These are phyloP conservation scores for Liquidambar formosana DNA, from an alignment of 164 flowering plant species.

Conservation along the genomic window DNA sequence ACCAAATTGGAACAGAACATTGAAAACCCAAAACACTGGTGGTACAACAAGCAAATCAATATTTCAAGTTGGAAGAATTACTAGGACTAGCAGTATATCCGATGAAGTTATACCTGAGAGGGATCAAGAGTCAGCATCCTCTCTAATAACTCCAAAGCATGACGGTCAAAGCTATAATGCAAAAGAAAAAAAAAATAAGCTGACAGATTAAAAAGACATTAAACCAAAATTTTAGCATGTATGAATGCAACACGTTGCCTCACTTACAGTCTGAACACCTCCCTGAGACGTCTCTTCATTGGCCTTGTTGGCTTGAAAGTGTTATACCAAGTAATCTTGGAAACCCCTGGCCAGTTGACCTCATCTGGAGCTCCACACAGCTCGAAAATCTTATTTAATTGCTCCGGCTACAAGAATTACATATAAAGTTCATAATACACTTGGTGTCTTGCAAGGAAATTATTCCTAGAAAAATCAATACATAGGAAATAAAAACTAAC, in stretches of 20 bases:
- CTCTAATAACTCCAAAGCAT: constrained; percentile 82
- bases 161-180: constrained; percentile 68
- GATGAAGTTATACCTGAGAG: constrained; percentile 51
- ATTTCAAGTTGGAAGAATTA: too few species aligned
- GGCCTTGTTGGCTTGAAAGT: constrained; percentile 74
- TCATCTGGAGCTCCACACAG: constrained; percentile 86
- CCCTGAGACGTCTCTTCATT: constrained; percentile 74
- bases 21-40: too few species aligned
- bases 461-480: not conserved
- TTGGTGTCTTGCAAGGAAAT: not conserved
- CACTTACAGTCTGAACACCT: constrained; percentile 74
- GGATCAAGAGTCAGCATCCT: constrained; percentile 89
- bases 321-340: constrained; percentile 77
- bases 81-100: not conserved
- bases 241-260: not conserved
- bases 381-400: constrained; percentile 78
- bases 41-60: too few species aligned
- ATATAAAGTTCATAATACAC: not conserved
- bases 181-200: not conserved
- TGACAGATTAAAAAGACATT: not conserved
- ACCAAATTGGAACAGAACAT: too few species aligned
- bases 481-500: too few species aligned
- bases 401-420: constrained; percentile 59
- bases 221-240: not conserved
- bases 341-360: constrained; percentile 78